Conservation (phyloP, 83 land plant species). For the Thuja plicata region DNA sequence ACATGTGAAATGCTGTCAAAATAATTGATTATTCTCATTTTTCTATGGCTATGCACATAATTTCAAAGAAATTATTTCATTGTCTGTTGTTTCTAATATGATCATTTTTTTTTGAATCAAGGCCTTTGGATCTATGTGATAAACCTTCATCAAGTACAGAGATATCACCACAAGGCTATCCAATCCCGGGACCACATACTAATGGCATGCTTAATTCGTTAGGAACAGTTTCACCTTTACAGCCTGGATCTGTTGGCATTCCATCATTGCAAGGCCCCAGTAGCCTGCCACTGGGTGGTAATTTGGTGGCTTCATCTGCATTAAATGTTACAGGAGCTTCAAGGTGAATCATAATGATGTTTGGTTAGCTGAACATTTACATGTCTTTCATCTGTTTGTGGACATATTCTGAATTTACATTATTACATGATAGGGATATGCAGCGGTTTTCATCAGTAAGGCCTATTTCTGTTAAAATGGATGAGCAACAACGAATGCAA, state of each 20-base stretch:
- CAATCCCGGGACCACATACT: conserved; percentile 25
- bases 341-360: conserved; percentile 31
- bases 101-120: conserved; percentile 25
- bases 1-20: not conserved
- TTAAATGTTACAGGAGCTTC: conserved; percentile 22
- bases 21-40: not conserved
- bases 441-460: conserved; percentile 42
- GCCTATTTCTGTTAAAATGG: conserved; percentile 34
- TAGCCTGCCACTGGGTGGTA: conserved; percentile 32
- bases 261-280: conserved; percentile 39
- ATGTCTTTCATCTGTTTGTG: not conserved
- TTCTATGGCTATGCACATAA: not conserved
- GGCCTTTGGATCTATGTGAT: conserved; percentile 74
- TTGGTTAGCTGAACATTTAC: not conserved
- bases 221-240: conserved; percentile 28
- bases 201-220: conserved; percentile 33
- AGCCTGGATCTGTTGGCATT: conserved; percentile 34
- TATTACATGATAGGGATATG: conserved; percentile 38
- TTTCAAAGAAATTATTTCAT: not conserved
- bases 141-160: conserved; percentile 33
- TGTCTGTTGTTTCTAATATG: conserved; percentile 5
- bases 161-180: conserved; percentile 33
- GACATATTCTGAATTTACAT: not conserved
- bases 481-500: conserved; percentile 54
- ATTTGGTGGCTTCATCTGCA: conserved; percentile 34